Evolutionary conservation across 2,329 filamentous ascomycete genomes (phyloP), one percentile per base, ranked within the genome.

Genomic region (Colletotrichum plurivorum): DNA sequence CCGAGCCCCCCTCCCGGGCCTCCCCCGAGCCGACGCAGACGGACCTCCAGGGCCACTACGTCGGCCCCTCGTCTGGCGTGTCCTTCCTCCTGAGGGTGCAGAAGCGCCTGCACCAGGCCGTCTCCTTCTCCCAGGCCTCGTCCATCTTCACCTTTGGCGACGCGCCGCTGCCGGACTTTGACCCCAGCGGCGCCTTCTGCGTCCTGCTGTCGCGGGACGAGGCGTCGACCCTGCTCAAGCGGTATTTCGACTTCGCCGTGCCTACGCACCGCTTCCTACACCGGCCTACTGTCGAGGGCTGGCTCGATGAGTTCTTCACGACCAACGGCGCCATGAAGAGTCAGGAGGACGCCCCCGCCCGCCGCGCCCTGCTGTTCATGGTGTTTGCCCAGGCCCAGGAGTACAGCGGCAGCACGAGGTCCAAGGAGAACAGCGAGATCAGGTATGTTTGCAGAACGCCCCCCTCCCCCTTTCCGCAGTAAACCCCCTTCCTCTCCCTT

Each of bases 201-300:
- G 72, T 82, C 73, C 70, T 87, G 73, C 78, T 82, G 31, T 69
- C 84, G 51, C 77, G 79, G 51, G 77, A 80, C 7, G 78, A 78
- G 31, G 75, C 76, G 4, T 71, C 76, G 49, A 73, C 71, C 1
- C 49, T 89, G 18, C 77, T 89, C 1, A 80, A 83, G 41, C 76
- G 85, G 6, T 89, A 89, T 67, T 89, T 89, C 72, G 87, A 88
- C 62, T 87, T 86, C 72, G 86, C 86, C 1, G 85, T 87, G 65
- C 85, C 87, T 1, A 88, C 87, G 0, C 86, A 89, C 71, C 81
- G 86, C 0, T 88, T 88, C 67, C 74, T 89, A 7, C 86, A 88
- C 72, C 78, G 86, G 3, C 84, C 84, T 0, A 85, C 82, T 0
- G 82, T 88, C 3, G 81, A 86, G 64, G 73, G 74, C n/a, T 87